phyloP scores from a whole-genome alignment of 78 protist species.

The Dictyostelium intermedium region DNA sequence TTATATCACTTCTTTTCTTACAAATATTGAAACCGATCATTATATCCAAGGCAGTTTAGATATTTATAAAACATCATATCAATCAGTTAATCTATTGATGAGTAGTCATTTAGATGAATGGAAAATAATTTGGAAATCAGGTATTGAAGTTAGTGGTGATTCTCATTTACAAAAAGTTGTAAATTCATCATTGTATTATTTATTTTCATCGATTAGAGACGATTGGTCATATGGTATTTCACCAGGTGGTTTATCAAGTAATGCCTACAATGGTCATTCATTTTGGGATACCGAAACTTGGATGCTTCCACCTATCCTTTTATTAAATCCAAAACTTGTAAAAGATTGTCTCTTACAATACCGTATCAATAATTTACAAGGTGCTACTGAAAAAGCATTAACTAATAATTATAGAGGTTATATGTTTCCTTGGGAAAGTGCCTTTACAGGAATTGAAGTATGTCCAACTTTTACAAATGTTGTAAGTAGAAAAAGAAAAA shows the following conservation, averaged over 20 bases:
- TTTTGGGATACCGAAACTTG: slow-evolving; percentile 79
- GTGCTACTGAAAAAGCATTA: slow-evolving; percentile 44
- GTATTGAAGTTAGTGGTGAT: slow-evolving; percentile 72
- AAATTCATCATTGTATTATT: slow-evolving; percentile 55
- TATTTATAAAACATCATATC: neutral
- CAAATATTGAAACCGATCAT: slow-evolving; percentile 8
- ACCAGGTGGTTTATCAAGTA: slow-evolving; percentile 55
- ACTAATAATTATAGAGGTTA: slow-evolving; percentile 22
- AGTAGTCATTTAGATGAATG: slow-evolving; percentile 20
- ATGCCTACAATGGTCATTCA: slow-evolving; percentile 69
- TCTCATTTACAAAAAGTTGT: slow-evolving; percentile 29
- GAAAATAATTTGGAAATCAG: slow-evolving; percentile 33
- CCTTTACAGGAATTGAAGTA: slow-evolving; percentile 49
- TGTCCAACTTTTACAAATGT: slow-evolving; percentile 69
- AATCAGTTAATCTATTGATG: neutral
- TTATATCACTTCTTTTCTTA: neutral
- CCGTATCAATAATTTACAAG: slow-evolving; percentile 13
- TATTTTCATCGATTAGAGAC: slow-evolving; percentile 33
- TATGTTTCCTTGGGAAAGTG: slow-evolving; percentile 81
- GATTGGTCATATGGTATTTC: slow-evolving; percentile 58
- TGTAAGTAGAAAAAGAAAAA: neutral
- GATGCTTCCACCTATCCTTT: slow-evolving; percentile 34
- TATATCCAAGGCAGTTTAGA: neutral
- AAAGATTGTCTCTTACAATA: slow-evolving; percentile 31
- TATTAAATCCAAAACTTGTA: slow-evolving; percentile 15